phyloP scores from a whole-genome alignment of 768 basidiomycete genomes.

The Pisolithus albus region DNA sequence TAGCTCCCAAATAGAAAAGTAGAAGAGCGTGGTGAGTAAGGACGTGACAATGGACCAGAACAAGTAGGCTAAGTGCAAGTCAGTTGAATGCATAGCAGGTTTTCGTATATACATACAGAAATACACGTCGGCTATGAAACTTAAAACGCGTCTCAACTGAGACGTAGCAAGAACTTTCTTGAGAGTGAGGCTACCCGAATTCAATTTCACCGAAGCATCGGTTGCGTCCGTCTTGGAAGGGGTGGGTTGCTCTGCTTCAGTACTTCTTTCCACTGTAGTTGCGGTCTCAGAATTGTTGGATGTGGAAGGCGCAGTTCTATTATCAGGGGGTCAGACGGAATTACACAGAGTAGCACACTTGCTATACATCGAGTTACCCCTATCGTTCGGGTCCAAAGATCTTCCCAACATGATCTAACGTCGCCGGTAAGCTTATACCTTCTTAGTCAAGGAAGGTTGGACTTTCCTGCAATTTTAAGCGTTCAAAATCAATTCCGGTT shows the following conservation, averaged over 20 bases:
- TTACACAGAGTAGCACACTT: conserved; percentile 33
- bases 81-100: background rate
- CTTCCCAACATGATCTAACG: conserved; percentile 22
- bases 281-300: conserved; percentile 5
- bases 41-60: conserved; percentile 83
- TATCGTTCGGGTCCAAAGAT: conserved; percentile 16
- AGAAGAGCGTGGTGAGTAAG: conserved; percentile 76
- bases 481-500: conserved; percentile 51
- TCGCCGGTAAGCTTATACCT: background rate
- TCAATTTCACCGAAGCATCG: background rate
- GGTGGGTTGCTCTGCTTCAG: background rate
- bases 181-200: background rate
- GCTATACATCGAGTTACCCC: conserved; percentile 40
- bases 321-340: conserved; percentile 16
- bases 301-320: conserved; percentile 14
- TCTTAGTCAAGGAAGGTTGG: background rate
- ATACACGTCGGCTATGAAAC: conserved; percentile 44
- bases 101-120: conserved; percentile 38
- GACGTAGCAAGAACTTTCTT: background rate
- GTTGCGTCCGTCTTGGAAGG: background rate
- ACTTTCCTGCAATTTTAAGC: conserved; percentile 47
- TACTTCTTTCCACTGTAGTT: background rate
- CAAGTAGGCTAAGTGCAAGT: conserved; percentile 48
- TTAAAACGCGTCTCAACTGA: conserved; percentile 14
- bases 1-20: conserved; percentile 89